Evolutionary conservation across 139 green algal genomes (phyloP), one percentile per base, ranked within the genome.

Genomic region (Bryopsis sp.): DNA sequence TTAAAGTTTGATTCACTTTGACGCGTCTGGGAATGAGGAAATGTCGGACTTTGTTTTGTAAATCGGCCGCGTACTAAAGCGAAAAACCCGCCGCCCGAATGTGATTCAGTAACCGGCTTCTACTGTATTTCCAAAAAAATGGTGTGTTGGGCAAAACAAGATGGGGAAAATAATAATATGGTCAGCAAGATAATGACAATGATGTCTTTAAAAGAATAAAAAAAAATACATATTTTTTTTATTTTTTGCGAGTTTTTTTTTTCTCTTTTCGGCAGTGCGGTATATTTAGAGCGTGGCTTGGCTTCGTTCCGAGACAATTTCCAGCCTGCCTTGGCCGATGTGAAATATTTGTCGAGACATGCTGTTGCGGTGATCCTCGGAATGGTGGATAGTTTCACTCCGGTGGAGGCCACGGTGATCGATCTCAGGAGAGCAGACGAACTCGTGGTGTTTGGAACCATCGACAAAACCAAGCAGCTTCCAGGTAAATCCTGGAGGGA

Each of bases 381-480:
- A 39, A 28, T 54, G 19, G 43, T 11, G 11, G 62, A 69, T 8
- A 54, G 35, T 6, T 36, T 24, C 5, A 11, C 62, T 22, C 35
- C 37, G 19, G 3, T 69, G 6, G 62, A 54, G 5, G 39, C 62
- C 39, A 32, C 22, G 8, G 22, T 69, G 11, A 24, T 69, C n/a
- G 62, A 69, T 24, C 6, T 69, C 37, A 50, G 62, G 37, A 34
- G 62, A 8, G 37, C 43, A 7, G 62, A 69, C 32, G 62, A 69
- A 54, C 15, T 58, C 3, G 39, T 54, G 5, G n/a, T 69, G 15
- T 69, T 69, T 29, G 62, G 62, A 31, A 50, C 62, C 36, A 69
- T 69, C 37, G 31, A 69, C 48, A 36, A 36, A 4, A 69, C 38
- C 5, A 69, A 69, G 32, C 39, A 58, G 7, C 37, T 69, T 8